These are phyloP conservation scores for Spencermartinsiella europaea DNA, from an alignment of 805 yeast species.

Conservation along the genomic window DNA sequence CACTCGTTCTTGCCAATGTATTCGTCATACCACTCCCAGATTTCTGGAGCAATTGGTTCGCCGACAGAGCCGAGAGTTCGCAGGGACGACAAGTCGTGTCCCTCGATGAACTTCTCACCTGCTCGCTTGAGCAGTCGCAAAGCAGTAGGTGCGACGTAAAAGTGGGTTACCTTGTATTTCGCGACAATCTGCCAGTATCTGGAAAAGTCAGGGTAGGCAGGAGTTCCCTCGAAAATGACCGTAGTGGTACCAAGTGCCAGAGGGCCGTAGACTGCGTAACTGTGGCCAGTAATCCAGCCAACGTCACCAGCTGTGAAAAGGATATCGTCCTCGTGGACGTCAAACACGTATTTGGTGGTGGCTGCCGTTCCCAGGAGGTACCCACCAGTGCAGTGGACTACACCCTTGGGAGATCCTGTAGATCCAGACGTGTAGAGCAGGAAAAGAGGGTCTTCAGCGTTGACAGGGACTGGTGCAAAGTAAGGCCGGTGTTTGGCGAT, in stretches of 20 bases:
- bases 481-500: conserved; percentile 74
- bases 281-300: conserved; percentile 99
- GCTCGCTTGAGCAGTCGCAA: conserved; percentile 79
- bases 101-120: conserved; percentile 69
- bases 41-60: conserved; percentile 92
- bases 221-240: conserved; percentile 93
- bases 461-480: conserved; percentile 80
- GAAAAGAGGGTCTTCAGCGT: conserved; percentile 91
- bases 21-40: conserved; percentile 95
- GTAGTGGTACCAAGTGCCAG: conserved; percentile 81
- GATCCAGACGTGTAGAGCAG: conserved; percentile 95
- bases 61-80: conserved; percentile 93
- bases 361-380: conserved; percentile 87
- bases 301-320: conserved; percentile 97
- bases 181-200: conserved; percentile 95
- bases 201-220: conserved; percentile 92
- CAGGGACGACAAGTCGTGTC: conserved; percentile 65
- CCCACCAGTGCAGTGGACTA: conserved; percentile 92
- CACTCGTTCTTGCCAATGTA: conserved; percentile 79
- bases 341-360: conserved; percentile 90
- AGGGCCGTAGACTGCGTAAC: conserved; percentile 93
- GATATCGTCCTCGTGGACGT: conserved; percentile 79
- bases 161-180: conserved; percentile 79
- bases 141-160: conserved; percentile 95
- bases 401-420: conserved; percentile 98